Evolutionary conservation across 2,329 filamentous ascomycete species (phyloP).

Genomic region (Aureobasidium subglaciale): DNA sequence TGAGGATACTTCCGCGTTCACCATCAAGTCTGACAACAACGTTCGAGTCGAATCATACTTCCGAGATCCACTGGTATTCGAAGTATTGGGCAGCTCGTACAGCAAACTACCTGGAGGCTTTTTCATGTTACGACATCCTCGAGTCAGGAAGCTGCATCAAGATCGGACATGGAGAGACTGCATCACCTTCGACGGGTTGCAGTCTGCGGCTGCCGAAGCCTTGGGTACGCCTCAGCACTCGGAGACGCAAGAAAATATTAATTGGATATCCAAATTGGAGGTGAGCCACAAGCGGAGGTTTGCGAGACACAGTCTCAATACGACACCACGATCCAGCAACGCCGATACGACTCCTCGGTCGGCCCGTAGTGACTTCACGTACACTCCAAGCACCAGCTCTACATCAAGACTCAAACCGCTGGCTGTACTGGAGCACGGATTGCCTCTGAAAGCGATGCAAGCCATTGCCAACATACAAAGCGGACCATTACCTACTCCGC

Average conservation of each 20-base stretch:
- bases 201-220: constrained; percentile 56
- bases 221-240: constrained; percentile 43
- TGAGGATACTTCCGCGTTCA: constrained; percentile 20
- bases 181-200: constrained; percentile 62
- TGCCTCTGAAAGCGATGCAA: neutral
- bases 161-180: constrained; percentile 66
- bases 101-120: constrained; percentile 64
- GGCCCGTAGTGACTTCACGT: neutral
- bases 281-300: constrained; percentile 25
- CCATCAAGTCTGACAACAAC: constrained; percentile 17
- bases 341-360: constrained; percentile 1
- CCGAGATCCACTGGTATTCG: constrained; percentile 65
- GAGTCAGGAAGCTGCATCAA: constrained; percentile 67
- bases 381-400: neutral
- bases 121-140: constrained; percentile 69
- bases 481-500: constrained; percentile 1
- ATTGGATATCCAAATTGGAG: constrained; percentile 58
- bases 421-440: neutral
- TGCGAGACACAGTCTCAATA: constrained; percentile 22
- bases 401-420: neutral
- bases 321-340: constrained; percentile 18
- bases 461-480: neutral
- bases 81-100: constrained; percentile 73
- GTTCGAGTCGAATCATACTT: constrained; percentile 49
- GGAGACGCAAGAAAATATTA: constrained; percentile 53